Evolutionary conservation across 352 stramenopile species (phyloP), one percentile per base, ranked within the genome.

Genomic region (Pythium vanterpoolii): DNA sequence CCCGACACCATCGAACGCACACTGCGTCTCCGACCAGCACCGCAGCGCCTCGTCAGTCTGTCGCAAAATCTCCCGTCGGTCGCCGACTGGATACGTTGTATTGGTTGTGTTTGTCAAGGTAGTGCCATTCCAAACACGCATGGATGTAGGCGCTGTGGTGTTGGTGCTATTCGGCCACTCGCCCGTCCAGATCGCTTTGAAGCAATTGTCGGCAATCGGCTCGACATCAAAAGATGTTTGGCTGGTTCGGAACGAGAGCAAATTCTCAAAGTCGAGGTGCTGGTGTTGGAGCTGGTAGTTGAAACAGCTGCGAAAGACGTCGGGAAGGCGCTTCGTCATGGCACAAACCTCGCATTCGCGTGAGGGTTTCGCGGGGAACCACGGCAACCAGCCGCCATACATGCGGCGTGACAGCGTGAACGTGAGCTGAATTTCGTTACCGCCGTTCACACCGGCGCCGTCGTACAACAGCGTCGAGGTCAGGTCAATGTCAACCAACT

Each of bases 401-500:
- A 65, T 68, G 44, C 62, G 69, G 7, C 71, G 71, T 13, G 33
- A 45, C 26, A 83, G 49, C 34, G 14, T 53, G 40, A 69, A 45
- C 21, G 23, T 49, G 34, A 69, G 23, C n/a, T 45, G 26, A 14
- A 77, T 34, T 60, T 62, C 28, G 69, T 63, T 63, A 67, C 68
- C 33, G 69, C 56, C 39, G 43, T 67, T 39, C 64, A 54, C 23
- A 19, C 45, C 53, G 23, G 42, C 28, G 34, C 7, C 46, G 31
- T 19, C 62, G 69, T 61, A 71, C 58, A 54, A 11, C 11, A 77
- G 58, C 5, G 59, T 65, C 4, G 73, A 72, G n/a, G 53, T 69
- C 42, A 71, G 73, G 18, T 72, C 61, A 16, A 83, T 66, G 11
- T 79, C 60, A 36, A 83, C 62, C 6, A 86, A 62, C 43, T 67